Evolutionary conservation across 495 filamentous ascomycete species (phyloP).

Genomic region (Pyrenula massariospora): DNA sequence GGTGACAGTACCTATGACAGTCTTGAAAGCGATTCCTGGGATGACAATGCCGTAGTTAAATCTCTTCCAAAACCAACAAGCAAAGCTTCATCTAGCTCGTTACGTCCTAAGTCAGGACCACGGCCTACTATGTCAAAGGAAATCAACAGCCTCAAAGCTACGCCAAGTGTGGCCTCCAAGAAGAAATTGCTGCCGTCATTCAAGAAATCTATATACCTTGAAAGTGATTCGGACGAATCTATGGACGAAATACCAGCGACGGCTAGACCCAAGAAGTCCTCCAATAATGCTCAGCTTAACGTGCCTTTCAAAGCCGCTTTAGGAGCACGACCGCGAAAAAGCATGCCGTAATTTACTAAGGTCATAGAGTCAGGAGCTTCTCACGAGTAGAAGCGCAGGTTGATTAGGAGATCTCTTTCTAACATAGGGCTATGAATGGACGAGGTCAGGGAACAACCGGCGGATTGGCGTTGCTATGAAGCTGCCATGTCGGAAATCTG

Average conservation of each 20-base stretch:
- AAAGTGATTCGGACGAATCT: not conserved
- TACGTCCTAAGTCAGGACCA: not conserved
- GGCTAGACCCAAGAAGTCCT: not conserved
- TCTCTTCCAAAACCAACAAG: not conserved
- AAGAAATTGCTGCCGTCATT: not conserved
- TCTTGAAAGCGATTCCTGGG: not conserved
- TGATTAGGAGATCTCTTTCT: no score
- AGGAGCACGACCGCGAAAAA: not conserved
- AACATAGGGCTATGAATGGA: no score
- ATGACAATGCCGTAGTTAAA: not conserved
- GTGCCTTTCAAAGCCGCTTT: not conserved
- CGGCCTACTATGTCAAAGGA: not conserved
- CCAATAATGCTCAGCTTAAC: not conserved
- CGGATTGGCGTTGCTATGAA: no score
- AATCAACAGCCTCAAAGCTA: not conserved
- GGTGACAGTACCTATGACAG: slow-evolving; percentile 14
- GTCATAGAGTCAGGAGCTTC: no score
- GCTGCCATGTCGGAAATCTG: no score
- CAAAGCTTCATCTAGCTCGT: not conserved
- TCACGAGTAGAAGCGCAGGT: no score
- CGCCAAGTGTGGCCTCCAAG: no score
- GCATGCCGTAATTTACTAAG: not conserved
- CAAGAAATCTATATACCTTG: not conserved
- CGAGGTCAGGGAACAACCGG: no score
- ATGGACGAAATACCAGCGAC: not conserved